A percentile compares a stretch with the other conserved stretches of the same genome.
Evolutionary conservation across 2,329 filamentous ascomycete species (phyloP).

Genomic region (Aspergillus proliferans): DNA sequence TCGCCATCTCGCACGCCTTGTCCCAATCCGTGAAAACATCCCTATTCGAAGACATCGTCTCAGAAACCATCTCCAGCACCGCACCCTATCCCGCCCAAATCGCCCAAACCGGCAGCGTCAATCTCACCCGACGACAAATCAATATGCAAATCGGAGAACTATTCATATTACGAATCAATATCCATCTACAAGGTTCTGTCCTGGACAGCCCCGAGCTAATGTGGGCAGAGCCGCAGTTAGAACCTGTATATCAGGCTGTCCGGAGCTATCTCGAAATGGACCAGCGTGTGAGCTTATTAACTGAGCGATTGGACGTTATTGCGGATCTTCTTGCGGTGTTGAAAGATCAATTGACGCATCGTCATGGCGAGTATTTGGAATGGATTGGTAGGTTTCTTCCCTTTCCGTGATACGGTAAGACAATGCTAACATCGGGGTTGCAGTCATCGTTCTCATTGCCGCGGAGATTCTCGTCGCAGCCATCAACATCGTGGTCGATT

Average conservation of each 20-base stretch:
- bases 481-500: slow-evolving; percentile 90
- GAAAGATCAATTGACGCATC: slow-evolving; percentile 91
- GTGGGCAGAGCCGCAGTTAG: slow-evolving; percentile 95
- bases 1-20: slow-evolving; percentile 91
- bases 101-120: slow-evolving; percentile 84
- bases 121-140: slow-evolving; percentile 80
- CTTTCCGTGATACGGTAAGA: neutral
- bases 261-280: slow-evolving; percentile 97
- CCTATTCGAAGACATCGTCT: slow-evolving; percentile 90
- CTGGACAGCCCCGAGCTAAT: slow-evolving; percentile 96
- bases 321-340: slow-evolving; percentile 85
- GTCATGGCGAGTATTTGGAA: slow-evolving; percentile 81
- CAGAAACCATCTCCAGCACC: slow-evolving; percentile 86
- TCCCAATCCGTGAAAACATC: slow-evolving; percentile 97
- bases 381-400: slow-evolving; percentile 66
- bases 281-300: slow-evolving; percentile 81
- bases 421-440: neutral
- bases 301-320: slow-evolving; percentile 86
- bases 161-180: slow-evolving; percentile 95
- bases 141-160: slow-evolving; percentile 99
- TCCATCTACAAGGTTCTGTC: slow-evolving; percentile 93
- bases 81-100: slow-evolving; percentile 92
- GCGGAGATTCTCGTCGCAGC: slow-evolving; percentile 89
- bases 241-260: slow-evolving; percentile 93
- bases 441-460: slow-evolving; percentile 90